Percentiles rank a stretch among this genome's conserved stretches.
These are phyloP conservation scores for Hansenula anomala DNA, from an alignment of 1,139 yeast genomes.

Conservation along the genomic window DNA sequence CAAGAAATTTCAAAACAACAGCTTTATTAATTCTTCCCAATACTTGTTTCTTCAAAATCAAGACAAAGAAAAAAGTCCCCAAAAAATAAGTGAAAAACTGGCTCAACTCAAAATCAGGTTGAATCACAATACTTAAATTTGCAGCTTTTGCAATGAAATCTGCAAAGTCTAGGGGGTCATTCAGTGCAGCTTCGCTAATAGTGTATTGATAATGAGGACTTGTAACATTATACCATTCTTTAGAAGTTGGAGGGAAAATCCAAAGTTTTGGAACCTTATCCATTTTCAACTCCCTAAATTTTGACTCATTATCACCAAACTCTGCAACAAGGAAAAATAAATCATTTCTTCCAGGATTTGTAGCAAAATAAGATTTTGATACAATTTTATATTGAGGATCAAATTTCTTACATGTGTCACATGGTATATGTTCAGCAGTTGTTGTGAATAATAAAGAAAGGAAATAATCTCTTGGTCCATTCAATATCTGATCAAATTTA, in stretches of 20 bases:
- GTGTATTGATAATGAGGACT: constrained; percentile 29
- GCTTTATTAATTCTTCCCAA: constrained; percentile 29
- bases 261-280: constrained; percentile 58
- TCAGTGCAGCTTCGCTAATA: constrained; percentile 21
- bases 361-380: constrained; percentile 38
- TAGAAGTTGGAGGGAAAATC: constrained; percentile 50
- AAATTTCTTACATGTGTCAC: constrained; percentile 39
- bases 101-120: constrained; percentile 34
- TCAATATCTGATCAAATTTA: constrained; percentile 24
- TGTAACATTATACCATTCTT: constrained; percentile 15
- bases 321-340: constrained; percentile 50
- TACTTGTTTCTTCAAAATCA: constrained; percentile 43
- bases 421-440: constrained; percentile 30
- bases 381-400: constrained; percentile 36
- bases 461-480: constrained; percentile 37
- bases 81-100: constrained; percentile 44
- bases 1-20: constrained; percentile 33
- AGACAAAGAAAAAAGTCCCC: constrained; percentile 39
- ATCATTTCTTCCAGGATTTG: constrained; percentile 33
- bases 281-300: constrained; percentile 38
- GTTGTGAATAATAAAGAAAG: constrained; percentile 43
- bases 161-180: constrained; percentile 42
- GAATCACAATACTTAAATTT: constrained; percentile 37
- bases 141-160: constrained; percentile 43
- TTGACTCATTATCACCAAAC: constrained; percentile 35